A percentile compares a stretch with the other conserved stretches of the same genome.
Conservation (phyloP, 768 basidiomycete genomes). For the Dentipellis fragilis region DNA sequence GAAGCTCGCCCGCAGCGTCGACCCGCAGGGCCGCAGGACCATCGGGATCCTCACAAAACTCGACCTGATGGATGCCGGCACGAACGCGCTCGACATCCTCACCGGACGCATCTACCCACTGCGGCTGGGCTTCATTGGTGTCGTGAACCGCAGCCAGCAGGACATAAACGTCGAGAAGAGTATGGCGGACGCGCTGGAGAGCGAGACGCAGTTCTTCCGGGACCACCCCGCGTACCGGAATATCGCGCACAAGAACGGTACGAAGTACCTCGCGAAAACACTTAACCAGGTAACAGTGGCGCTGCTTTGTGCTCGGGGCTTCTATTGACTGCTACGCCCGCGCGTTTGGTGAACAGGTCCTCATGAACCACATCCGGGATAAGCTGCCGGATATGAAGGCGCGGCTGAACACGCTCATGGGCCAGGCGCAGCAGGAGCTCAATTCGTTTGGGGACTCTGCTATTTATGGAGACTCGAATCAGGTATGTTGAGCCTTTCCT, state of each 20-base stretch:
- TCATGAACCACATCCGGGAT: conserved; percentile 96
- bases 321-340: neutral
- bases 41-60: conserved; percentile 96
- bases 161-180: conserved; percentile 87
- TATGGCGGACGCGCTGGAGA: conserved; percentile 75
- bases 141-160: conserved; percentile 95
- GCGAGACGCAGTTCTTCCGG: conserved; percentile 86
- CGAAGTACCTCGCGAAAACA: conserved; percentile 85
- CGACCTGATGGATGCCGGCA: conserved; percentile 98
- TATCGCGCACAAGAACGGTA: conserved; percentile 96
- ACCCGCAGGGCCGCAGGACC: conserved; percentile 92
- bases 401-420: conserved; percentile 93
- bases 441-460: conserved; percentile 93
- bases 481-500: conserved; percentile 28
- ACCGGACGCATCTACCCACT: conserved; percentile 96
- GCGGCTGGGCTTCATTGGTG: conserved; percentile 96
- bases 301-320: neutral
- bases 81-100: conserved; percentile 92
- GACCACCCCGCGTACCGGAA: conserved; percentile 88
- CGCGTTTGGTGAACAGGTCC: conserved; percentile 42
- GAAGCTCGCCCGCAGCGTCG: conserved; percentile 91
- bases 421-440: conserved; percentile 96
- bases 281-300: conserved; percentile 68
- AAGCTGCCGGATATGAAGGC: conserved; percentile 99
- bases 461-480: conserved; percentile 84